Evolutionary conservation across 768 basidiomycete genomes (phyloP), one percentile per base, ranked within the genome.

Genomic region (Leccinum subgranulosum): DNA sequence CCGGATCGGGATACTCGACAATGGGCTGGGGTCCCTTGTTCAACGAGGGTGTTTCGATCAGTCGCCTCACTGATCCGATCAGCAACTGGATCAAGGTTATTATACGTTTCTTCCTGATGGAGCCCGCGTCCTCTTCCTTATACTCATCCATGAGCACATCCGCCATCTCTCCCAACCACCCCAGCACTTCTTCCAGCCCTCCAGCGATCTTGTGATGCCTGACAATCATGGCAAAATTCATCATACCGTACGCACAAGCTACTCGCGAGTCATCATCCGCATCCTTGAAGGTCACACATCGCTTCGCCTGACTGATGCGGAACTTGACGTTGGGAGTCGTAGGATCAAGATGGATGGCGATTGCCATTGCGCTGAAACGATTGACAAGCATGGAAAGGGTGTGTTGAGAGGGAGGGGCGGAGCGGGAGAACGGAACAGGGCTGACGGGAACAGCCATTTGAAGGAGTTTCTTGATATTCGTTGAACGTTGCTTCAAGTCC

Each of bases 351-450:
- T 86, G 81, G 45, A 90, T 78, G 4, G 84, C 85, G 27, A 91
- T 76, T 6, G 87, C 83, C 61, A 89, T 76, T 11, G 89, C 86
- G 50, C 82, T 84, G 64, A 91, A 84, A 9, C 94, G 84, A 71
- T 97, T 97, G 71, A 87, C 84, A 33, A 96, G 77, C 80, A 85
- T 85, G 1, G 91, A 88, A 2, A 90, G 76, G 36, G 89, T 83
- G 33, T 79, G 75, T 3, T 69, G 59, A 0, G 77, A 74, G 0
- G 86, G 84, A 5, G 81, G 82, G 3, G 68, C 73, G 1, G 71
- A 69, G 43, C 83, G 81, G 3, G 80, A 81, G 74, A 88, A 90
- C 1, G 84, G 78, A 7, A 92, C 79, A 3, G 85, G 76, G 25
- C 85, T 83, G 28, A 92, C 80, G 0, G 94, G 92, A 17, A 87